Evolutionary conservation across 768 basidiomycete genomes (phyloP).

Genomic region (Calvatia gigantea): DNA sequence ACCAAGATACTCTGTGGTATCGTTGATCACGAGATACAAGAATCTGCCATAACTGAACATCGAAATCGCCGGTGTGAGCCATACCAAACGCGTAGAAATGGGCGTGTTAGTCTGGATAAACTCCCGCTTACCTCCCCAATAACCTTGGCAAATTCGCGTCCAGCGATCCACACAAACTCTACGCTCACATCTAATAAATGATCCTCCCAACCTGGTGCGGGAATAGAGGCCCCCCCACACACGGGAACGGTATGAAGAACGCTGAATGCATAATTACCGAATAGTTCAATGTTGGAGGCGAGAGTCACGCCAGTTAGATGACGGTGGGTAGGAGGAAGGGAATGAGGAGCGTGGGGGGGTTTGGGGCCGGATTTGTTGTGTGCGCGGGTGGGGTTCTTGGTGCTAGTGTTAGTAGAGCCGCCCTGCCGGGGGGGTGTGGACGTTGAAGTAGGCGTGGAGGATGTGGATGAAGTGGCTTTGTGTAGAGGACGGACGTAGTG

Average conservation of each 20-base stretch:
- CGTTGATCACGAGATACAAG: no score
- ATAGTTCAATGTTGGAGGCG: slow-evolving; percentile 55
- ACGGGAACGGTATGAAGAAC: slow-evolving; percentile 83
- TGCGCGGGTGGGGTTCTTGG: background rate
- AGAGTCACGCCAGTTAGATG: slow-evolving; percentile 83
- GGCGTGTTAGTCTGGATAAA: slow-evolving; percentile 61
- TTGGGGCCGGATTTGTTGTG: slow-evolving; percentile 21
- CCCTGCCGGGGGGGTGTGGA: slow-evolving; percentile 49
- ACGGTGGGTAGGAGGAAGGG: slow-evolving; percentile 72
- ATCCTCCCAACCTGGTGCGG: slow-evolving; percentile 89
- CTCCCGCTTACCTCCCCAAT: slow-evolving; percentile 54
- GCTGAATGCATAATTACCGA: slow-evolving; percentile 73
- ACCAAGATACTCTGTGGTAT: no score
- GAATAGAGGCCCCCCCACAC: slow-evolving; percentile 90
- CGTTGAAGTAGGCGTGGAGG: slow-evolving; percentile 74
- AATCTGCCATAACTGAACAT: slow-evolving; percentile 68
- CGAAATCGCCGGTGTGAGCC: slow-evolving; percentile 64
- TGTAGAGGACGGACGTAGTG: no score
- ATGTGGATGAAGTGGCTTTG: no score
- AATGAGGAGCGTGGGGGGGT: slow-evolving; percentile 61
- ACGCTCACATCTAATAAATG: slow-evolving; percentile 86
- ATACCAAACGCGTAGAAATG: slow-evolving; percentile 69
- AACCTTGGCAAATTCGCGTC: slow-evolving; percentile 80
- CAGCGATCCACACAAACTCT: slow-evolving; percentile 69
- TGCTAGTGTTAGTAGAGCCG: no score